Evolutionary conservation across 805 yeast genomes (phyloP), one percentile per base, ranked within the genome.

Genomic region (Maudiozyma turicensis): DNA sequence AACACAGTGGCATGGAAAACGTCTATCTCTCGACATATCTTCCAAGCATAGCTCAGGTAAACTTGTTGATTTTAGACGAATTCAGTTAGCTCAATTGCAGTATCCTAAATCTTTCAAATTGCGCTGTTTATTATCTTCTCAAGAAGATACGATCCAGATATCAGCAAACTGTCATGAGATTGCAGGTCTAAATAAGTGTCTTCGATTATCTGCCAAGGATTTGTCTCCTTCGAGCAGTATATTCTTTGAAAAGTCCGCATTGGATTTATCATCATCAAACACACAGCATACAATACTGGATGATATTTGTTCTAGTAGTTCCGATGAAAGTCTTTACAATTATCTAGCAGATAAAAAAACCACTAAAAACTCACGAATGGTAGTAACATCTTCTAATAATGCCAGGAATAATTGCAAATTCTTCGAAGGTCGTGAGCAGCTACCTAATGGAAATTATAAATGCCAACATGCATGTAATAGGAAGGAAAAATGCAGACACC

Each of bases 391-490:
- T 8, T 30, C 11, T n/a, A 15, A 39, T 13, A 20, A 39, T 20
- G 42, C 14, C 8, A 5, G 26, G 7, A 20, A 39, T 14, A 39
- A 14, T 26, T 11, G 15, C 20, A 29, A 6, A 1, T 9, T 13
- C 8, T 30, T 46, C 5, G 20, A 29, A 7, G 26, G 40, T 45
- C 43, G 66, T 44, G 49, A 45, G 20, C 40, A 49, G 26, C 32
- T 57, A 34, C 15, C 55, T 7, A 64, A 68, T 48, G 73, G 71
- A 1, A 66, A 63, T 46, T 60, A 59, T 43, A 65, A 64, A 40
- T 76, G 79, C 49, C 59, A 66, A 40, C 80, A 76, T 53, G 45
- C 58, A 4, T 76, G 80, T 51, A 72, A 67, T 44, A 68, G 61
- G 53, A 59, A 58, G 42, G 31, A n/a, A 2, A 60, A 54, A 0